Base-by-base conservation (phyloP, 495 filamentous ascomycete genomes). In the Hyaloscypha bicolor region DNA sequence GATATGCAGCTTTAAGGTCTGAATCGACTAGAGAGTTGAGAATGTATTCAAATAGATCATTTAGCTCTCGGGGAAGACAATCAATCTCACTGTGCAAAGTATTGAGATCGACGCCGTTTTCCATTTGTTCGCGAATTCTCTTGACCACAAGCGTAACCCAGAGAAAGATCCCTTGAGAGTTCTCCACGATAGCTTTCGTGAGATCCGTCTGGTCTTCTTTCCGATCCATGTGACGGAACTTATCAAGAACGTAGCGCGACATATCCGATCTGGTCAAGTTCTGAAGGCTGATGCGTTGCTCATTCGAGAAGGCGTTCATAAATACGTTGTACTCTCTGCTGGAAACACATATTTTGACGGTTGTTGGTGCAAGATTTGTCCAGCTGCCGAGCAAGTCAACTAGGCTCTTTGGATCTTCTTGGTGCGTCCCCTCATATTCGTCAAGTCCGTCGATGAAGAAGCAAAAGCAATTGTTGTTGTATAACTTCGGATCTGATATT, bases 301-400 rank as follows among this genome's bases (percentile, higher is more conserved):
- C 39, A 3, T 58, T 52, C 21, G 56, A 57, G 52, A 53, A 82
- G 0, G 71, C 72, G 60, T 80, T 71, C 22, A 76, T 65, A 63
- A 85, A 85, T 0, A 71, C 69, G 31, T 76, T 78, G 76, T 77
- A 82, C 0, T 81, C 79, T 0, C 84, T 77, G 66, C 84, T 87
- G n/a, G 83, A 82, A 6, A 83, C 64, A 66, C 84, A 87, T 6
- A 81, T 31, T 62, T 85, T 85, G 55, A 85, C 64, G 60, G 78
- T 68, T 0, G 60, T 9, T 16, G 63, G 65, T 1, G 37, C 30
- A 12, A 67, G 12, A 62, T 42, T 69, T 48, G 9, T 56, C 53
- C 53, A 56, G 9, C 19, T 25, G 30, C 0, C 2, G 19, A 56
- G 53, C 21, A 56, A n/a, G 9, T 56, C 30, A 4, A 56, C 53